phyloP scores from a whole-genome alignment of 352 stramenopile genomes.

The Phytopythium sindhum region DNA sequence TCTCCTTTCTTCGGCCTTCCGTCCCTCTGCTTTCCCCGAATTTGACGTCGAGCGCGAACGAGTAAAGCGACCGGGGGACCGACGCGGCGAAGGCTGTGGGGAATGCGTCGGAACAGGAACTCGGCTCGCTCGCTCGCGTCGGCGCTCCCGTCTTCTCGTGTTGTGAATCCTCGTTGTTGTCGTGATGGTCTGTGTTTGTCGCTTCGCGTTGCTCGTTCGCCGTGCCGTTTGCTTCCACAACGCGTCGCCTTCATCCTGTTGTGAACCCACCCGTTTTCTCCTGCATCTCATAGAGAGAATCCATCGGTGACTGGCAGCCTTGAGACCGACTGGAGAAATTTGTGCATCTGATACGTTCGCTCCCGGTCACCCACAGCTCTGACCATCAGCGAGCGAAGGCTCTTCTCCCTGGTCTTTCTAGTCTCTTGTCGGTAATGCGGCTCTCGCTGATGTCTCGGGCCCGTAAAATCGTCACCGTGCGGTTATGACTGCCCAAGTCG shows the following conservation, averaged over 20 bases:
- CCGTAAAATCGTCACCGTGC: not conserved
- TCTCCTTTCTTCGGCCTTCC: not conserved
- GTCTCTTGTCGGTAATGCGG: not conserved
- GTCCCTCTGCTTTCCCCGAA: not conserved
- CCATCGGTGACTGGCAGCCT: too few species aligned
- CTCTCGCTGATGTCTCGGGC: not conserved
- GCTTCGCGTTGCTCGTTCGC: not conserved
- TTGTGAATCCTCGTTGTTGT: not conserved
- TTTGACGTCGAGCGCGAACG: not conserved
- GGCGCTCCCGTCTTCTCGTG: not conserved
- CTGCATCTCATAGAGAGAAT: too few species aligned
- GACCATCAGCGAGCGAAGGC: not conserved
- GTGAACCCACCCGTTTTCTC: too few species aligned
- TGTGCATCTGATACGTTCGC: not conserved
- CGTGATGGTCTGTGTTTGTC: not conserved
- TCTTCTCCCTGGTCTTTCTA: not conserved
- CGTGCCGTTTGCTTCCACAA: not conserved
- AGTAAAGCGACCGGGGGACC: not conserved
- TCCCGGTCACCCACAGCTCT: too few species aligned
- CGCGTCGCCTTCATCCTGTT: not conserved
- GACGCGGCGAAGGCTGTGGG: not conserved
- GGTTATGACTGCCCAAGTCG: not conserved
- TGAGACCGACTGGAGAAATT: not conserved
- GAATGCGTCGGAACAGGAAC: slow-evolving; percentile 1
- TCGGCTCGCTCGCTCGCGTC: not conserved